phyloP scores from a whole-genome alignment of 2,329 filamentous ascomycete species.

The Xylariaceae sp. region DNA sequence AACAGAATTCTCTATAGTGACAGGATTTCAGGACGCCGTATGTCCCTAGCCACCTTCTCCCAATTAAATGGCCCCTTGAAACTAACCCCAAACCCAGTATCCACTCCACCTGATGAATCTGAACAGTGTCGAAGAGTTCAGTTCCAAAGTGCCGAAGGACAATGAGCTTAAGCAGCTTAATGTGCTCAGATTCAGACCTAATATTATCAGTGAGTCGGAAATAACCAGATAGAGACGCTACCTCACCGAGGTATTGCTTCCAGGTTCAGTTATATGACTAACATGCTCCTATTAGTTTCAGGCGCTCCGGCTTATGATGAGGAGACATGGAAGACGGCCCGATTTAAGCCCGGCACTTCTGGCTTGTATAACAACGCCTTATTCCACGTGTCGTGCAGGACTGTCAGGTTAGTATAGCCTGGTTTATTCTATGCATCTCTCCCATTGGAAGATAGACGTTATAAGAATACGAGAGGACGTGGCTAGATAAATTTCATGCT shows the following conservation, averaged over 20 bases:
- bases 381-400: constrained; percentile 65
- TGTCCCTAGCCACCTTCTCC: neutral
- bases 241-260: neutral
- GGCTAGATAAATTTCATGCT: neutral
- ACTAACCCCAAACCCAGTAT: constrained; percentile 50
- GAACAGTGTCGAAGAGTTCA: constrained; percentile 63
- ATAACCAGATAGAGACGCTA: neutral
- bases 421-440: neutral
- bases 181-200: constrained; percentile 68
- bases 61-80: constrained; percentile 14
- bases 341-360: constrained; percentile 51
- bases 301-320: constrained; percentile 68
- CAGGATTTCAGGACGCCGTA: constrained; percentile 23
- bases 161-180: constrained; percentile 56
- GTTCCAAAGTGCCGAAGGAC: constrained; percentile 56
- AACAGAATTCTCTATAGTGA: neutral
- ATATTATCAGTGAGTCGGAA: constrained; percentile 62
- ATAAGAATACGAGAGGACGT: neutral
- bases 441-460: neutral
- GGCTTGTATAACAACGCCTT: constrained; percentile 48
- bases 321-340: constrained; percentile 68
- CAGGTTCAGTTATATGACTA: neutral
- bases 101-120: constrained; percentile 71
- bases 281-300: constrained; percentile 49
- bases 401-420: constrained; percentile 54